A percentile compares a stretch with the other conserved stretches of the same genome.
phyloP scores from a whole-genome alignment of 176 grass and related monocot species.

The Microstegium vimineum region DNA sequence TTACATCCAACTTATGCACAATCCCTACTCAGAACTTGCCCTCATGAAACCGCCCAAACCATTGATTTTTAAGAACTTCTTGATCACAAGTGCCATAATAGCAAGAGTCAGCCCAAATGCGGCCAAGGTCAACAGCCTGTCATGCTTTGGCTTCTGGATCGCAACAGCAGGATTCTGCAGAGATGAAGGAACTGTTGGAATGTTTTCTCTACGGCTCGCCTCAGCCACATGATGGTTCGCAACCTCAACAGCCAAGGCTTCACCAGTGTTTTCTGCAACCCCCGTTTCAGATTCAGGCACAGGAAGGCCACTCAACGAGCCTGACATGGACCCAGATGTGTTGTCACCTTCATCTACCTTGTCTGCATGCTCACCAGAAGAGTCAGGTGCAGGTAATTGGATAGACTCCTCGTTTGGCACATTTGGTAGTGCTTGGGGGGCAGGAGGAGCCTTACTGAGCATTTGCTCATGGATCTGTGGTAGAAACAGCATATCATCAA shows the following conservation, averaged over 20 bases:
- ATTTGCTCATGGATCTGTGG: slow-evolving; percentile 87
- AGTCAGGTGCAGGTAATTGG: slow-evolving; percentile 7
- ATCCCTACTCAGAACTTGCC: slow-evolving; percentile 52
- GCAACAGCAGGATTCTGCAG: slow-evolving; percentile 13
- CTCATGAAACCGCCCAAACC: slow-evolving; percentile 64
- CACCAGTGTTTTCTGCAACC: slow-evolving; percentile 39
- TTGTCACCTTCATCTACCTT: slow-evolving; percentile 25
- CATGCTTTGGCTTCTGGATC: slow-evolving; percentile 68
- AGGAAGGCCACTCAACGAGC: slow-evolving; percentile 18
- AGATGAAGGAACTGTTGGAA: slow-evolving; percentile 20
- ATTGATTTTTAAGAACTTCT: slow-evolving; percentile 79
- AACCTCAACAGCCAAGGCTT: slow-evolving; percentile 26
- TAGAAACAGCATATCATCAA: slow-evolving; percentile 24
- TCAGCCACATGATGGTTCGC: slow-evolving; percentile 28
- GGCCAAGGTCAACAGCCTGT: slow-evolving; percentile 68
- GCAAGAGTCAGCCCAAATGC: slow-evolving; percentile 82
- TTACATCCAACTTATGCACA: slow-evolving; percentile 31
- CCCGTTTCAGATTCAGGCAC: slow-evolving; percentile 38
- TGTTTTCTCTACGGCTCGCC: slow-evolving; percentile 26
- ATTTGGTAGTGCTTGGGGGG: slow-evolving; percentile 47
- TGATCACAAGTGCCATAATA: slow-evolving; percentile 81
- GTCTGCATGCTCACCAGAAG: slow-evolving; percentile 16
- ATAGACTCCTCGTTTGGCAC: slow-evolving; percentile 17
- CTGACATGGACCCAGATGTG: slow-evolving; percentile 26
- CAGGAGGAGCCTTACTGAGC: slow-evolving; percentile 71